phyloP scores from a whole-genome alignment of 139 green algal genomes.

The Zygnema cylindricum region DNA sequence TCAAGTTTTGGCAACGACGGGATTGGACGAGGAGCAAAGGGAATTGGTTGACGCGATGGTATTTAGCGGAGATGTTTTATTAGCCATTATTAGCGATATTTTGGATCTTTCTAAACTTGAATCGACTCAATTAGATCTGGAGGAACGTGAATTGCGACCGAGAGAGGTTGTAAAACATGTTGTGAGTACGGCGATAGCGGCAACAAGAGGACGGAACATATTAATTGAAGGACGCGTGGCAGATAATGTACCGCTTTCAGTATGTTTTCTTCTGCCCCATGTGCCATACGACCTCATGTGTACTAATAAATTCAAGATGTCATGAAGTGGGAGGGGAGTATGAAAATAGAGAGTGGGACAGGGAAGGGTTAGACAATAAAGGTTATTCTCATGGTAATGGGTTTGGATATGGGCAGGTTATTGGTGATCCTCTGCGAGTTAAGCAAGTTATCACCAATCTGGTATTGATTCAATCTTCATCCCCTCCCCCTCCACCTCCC shows the following conservation, averaged over 20 bases:
- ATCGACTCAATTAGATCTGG: conserved; percentile 1
- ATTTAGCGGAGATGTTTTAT: conserved; percentile 16
- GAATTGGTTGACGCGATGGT: conserved; percentile 9
- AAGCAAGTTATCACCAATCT: conserved; percentile 18
- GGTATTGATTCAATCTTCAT: not conserved
- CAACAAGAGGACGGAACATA: not conserved
- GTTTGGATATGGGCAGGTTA: not conserved
- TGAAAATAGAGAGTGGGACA: too few relatives aligned
- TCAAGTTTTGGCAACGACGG: not conserved
- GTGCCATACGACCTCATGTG: too few relatives aligned
- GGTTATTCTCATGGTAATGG: too few relatives aligned
- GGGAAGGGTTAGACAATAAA: too few relatives aligned
- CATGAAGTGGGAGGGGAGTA: too few relatives aligned
- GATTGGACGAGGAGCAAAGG: not conserved
- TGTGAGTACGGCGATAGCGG: not conserved
- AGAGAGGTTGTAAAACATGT: conserved; percentile 11
- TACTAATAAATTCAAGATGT: too few relatives aligned
- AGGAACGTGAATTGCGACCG: not conserved
- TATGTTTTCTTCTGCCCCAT: too few relatives aligned
- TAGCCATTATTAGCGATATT: conserved; percentile 13
- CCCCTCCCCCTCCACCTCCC: too few relatives aligned
- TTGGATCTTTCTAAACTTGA: conserved; percentile 15
- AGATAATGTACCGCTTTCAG: not conserved
- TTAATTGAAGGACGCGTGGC: not conserved
- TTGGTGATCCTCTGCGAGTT: conserved; percentile 12